Conservation (phyloP, 768 basidiomycete species). For the Lactifluus pinguis region DNA sequence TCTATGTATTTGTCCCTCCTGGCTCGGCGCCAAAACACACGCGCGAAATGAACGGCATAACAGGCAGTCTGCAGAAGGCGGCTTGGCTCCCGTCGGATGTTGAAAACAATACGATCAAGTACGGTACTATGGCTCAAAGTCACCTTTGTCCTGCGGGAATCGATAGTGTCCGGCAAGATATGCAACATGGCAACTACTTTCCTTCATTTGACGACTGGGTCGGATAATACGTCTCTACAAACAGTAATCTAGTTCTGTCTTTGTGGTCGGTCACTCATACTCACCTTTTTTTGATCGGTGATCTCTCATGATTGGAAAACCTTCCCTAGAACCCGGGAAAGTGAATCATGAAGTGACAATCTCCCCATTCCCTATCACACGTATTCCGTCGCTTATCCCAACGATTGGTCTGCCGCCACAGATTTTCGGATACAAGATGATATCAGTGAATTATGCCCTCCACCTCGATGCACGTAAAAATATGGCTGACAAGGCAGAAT, state of each 20-base stretch:
- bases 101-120: slow-evolving; percentile 3
- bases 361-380: slow-evolving; percentile 37
- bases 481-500: slow-evolving; percentile 33
- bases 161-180: slow-evolving; percentile 32
- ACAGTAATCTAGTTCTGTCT: slow-evolving; percentile 7
- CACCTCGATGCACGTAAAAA: slow-evolving; percentile 39
- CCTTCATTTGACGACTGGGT: slow-evolving; percentile 25
- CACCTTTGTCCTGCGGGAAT: slow-evolving; percentile 33
- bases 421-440: slow-evolving; percentile 15
- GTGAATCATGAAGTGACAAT: slow-evolving; percentile 32
- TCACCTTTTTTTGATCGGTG: slow-evolving; percentile 39
- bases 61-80: slow-evolving; percentile 18
- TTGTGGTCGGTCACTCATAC: slow-evolving; percentile 15
- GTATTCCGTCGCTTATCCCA: slow-evolving; percentile 41
- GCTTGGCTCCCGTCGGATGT: slow-evolving; percentile 16
- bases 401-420: slow-evolving; percentile 35
- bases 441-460: slow-evolving; percentile 24
- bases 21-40: slow-evolving; percentile 6
- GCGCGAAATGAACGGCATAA: slow-evolving; percentile 15
- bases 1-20: neutral
- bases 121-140: slow-evolving; percentile 17
- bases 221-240: slow-evolving; percentile 31
- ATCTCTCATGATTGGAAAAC: slow-evolving; percentile 40
- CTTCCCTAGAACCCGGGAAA: slow-evolving; percentile 41
- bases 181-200: slow-evolving; percentile 33